Conservation (phyloP, 768 basidiomycete species). For the Rhodotorula kratochvilovae region DNA sequence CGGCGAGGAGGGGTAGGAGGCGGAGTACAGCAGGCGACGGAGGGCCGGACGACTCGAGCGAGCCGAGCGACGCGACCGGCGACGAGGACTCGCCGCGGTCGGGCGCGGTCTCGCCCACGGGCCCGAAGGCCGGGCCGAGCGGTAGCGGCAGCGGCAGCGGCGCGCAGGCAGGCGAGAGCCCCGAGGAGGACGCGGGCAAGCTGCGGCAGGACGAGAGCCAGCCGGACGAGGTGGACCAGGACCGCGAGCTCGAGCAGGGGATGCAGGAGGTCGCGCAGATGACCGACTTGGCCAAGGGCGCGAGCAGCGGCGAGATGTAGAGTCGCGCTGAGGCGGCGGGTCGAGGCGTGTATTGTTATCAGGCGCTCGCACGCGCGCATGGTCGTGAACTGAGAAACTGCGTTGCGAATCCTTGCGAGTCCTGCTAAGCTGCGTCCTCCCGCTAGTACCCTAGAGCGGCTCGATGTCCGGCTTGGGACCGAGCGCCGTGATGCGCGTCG, state of each 20-base stretch:
- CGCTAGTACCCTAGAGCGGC: constrained; percentile 10
- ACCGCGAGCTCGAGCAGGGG: constrained; percentile 2
- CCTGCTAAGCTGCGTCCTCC: neutral
- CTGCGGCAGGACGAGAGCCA: neutral
- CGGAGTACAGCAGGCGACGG: neutral
- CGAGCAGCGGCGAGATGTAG: no score
- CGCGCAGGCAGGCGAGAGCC: neutral
- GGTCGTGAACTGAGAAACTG: no score
- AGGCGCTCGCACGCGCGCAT: no score
- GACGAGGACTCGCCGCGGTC: neutral
- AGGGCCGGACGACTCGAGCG: neutral
- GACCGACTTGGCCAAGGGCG: neutral
- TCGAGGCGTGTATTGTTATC: no score
- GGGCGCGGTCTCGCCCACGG: no score
- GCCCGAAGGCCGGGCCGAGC: neutral
- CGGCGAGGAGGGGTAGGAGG: neutral
- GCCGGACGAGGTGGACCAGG: neutral
- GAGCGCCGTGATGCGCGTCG: constrained; percentile 26
- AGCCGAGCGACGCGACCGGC: neutral
- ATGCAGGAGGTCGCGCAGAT: constrained; percentile 17
- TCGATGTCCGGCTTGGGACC: constrained; percentile 18
- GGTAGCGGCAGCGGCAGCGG: neutral
- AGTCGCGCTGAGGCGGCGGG: no score
- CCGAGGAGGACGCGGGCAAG: neutral
- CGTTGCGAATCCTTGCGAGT: no score